These are phyloP conservation scores for Fusarium bactridioides DNA, from an alignment of 2,329 filamentous ascomycete species.

Conservation along the genomic window DNA sequence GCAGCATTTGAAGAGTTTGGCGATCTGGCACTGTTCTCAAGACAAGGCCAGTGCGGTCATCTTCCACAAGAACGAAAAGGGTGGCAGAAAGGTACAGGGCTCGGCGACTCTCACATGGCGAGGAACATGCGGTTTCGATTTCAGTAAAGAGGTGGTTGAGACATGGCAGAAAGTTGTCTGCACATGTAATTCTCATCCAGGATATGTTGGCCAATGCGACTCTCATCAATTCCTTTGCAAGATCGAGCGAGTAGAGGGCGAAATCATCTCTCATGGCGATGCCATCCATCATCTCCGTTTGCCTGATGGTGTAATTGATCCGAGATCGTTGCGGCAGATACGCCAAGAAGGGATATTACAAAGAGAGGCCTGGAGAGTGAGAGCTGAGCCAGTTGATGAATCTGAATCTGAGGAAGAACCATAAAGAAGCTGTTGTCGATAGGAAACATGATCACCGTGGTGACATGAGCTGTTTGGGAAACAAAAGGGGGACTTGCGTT, in stretches of 20 bases:
- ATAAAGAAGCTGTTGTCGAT: neutral
- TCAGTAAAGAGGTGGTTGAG: neutral
- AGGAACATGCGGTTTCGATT: neutral
- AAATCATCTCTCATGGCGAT: conserved; percentile 5
- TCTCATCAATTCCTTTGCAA: neutral
- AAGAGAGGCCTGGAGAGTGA: neutral
- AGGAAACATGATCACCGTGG: neutral
- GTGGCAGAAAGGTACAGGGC: neutral
- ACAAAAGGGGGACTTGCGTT: neutral
- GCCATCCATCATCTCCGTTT: neutral
- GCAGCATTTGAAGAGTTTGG: neutral
- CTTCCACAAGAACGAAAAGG: neutral
- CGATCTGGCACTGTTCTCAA: neutral
- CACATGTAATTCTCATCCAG: neutral
- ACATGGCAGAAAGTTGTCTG: neutral
- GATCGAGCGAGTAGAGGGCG: neutral
- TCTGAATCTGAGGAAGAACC: neutral
- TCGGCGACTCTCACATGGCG: neutral
- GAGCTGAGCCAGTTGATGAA: neutral
- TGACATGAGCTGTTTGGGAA: neutral
- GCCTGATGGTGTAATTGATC: conserved; percentile 1
- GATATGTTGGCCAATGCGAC: neutral
- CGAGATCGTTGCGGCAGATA: neutral
- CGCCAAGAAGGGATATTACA: neutral
- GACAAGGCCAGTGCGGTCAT: neutral